Evolutionary conservation across 108 stramenopile species (phyloP).

Genomic region (Cyclotella choctawhatcheeana): DNA sequence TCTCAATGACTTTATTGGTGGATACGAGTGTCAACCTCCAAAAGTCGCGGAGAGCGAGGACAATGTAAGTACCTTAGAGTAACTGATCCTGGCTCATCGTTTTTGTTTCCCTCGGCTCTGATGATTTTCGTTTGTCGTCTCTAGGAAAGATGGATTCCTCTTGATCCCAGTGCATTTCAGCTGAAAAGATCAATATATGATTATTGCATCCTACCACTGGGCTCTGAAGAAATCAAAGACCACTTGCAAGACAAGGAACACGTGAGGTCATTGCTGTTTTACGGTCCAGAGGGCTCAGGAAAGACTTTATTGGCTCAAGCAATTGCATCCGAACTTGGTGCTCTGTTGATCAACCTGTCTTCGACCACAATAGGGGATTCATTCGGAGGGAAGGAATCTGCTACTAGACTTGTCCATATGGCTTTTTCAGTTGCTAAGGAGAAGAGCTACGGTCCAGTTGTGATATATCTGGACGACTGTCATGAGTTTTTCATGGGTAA

Average conservation of each 20-base stretch:
- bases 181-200: slow-evolving; percentile 72
- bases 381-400: slow-evolving; percentile 68
- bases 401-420: slow-evolving; percentile 81
- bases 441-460: slow-evolving; percentile 68
- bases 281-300: slow-evolving; percentile 78
- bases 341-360: slow-evolving; percentile 80
- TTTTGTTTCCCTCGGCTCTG: too few species aligned
- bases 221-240: slow-evolving; percentile 48
- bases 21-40: slow-evolving; percentile 39
- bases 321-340: slow-evolving; percentile 81
- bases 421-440: slow-evolving; percentile 82
- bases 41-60: slow-evolving; percentile 28
- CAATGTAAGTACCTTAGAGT: slow-evolving; percentile 35
- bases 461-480: slow-evolving; percentile 83
- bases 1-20: slow-evolving; percentile 60
- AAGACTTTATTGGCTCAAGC: slow-evolving; percentile 84
- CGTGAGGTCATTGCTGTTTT: slow-evolving; percentile 71
- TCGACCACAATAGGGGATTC: slow-evolving; percentile 59
- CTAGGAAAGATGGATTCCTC: slow-evolving; percentile 64
- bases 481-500: slow-evolving; percentile 70
- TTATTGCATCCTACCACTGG: slow-evolving; percentile 75
- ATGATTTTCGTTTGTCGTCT: neutral
- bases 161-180: slow-evolving; percentile 76
- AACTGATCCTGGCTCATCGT: neutral
- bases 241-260: slow-evolving; percentile 41